Conservation (phyloP, 2,329 filamentous ascomycete genomes). For the Mariannaea sp. region DNA sequence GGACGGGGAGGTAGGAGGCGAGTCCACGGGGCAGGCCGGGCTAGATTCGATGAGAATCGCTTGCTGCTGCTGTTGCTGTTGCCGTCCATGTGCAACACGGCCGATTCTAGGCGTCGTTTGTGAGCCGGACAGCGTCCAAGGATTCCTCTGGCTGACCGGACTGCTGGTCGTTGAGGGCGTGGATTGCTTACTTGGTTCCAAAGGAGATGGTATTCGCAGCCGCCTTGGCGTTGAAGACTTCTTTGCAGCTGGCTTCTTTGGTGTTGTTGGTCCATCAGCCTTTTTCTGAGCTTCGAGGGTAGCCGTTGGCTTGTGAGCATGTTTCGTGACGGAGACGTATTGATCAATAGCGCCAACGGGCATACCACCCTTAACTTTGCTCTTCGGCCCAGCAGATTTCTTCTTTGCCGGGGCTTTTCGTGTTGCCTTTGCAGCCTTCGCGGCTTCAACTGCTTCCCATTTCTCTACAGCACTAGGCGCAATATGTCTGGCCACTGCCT, state of each 20-base stretch:
- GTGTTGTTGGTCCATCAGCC: not conserved
- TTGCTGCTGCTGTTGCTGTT: conserved; percentile 39
- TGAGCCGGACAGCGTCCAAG: conserved; percentile 51
- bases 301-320: conserved; percentile 17
- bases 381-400: conserved; percentile 22
- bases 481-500: conserved; percentile 39
- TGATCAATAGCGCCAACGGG: conserved; percentile 45
- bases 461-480: conserved; percentile 34
- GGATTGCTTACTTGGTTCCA: conserved; percentile 46
- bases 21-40: conserved; percentile 39
- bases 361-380: conserved; percentile 27
- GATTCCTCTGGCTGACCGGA: conserved; percentile 33
- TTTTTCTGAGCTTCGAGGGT: conserved; percentile 12
- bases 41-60: conserved; percentile 54
- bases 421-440: conserved; percentile 35
- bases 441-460: conserved; percentile 36
- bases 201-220: conserved; percentile 33
- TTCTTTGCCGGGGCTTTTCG: conserved; percentile 36
- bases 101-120: conserved; percentile 47
- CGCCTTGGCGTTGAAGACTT: conserved; percentile 21
- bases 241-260: conserved; percentile 10
- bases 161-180: conserved; percentile 32
- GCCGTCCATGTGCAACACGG: conserved; percentile 18
- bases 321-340: conserved; percentile 50
- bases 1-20: conserved; percentile 39